Conservation (phyloP, 106 monocot species). For the Hemerocallis citrina region DNA sequence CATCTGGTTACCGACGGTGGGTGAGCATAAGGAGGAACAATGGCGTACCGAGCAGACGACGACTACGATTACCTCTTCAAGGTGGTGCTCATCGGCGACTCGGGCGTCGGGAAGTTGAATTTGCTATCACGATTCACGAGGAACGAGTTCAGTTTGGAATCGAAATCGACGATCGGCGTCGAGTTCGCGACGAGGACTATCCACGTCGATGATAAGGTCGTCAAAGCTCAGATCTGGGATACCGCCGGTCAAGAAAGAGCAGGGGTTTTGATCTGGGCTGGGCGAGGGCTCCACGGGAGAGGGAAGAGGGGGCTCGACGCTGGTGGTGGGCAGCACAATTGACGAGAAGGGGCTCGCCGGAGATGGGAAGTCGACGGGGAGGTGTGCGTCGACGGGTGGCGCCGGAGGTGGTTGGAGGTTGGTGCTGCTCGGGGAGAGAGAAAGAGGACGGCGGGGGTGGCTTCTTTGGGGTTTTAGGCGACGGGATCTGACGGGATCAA, state of each 20-base stretch:
- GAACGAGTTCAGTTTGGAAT: conserved; percentile 87
- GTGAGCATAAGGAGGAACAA: not conserved
- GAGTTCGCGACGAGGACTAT: conserved; percentile 66
- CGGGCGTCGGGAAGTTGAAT: conserved; percentile 6
- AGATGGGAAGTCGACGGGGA: too few species aligned
- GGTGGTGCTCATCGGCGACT: conserved; percentile 7
- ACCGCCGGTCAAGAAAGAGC: conserved; percentile 57
- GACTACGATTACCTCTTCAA: conserved; percentile 13
- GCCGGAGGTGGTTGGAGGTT: too few species aligned
- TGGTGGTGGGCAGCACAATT: too few species aligned
- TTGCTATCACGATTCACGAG: conserved; percentile 33
- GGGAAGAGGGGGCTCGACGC: too few species aligned
- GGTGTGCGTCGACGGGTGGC: too few species aligned
- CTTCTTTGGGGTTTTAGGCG: too few species aligned
- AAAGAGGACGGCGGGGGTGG: too few species aligned
- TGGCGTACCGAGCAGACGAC: conserved; percentile 10
- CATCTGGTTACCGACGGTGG: not conserved
- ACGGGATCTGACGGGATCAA: too few species aligned
- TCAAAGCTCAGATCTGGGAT: conserved; percentile 89
- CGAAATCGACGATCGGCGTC: conserved; percentile 83
- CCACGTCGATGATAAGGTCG: conserved; percentile 63
- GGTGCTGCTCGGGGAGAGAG: too few species aligned
- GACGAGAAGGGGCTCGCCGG: too few species aligned
- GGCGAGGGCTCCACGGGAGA: too few species aligned
- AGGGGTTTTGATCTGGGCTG: too few species aligned